Evolutionary conservation across 2,329 filamentous ascomycete species (phyloP), one percentile per base, ranked within the genome.

Genomic region (Corynespora cassiicola): DNA sequence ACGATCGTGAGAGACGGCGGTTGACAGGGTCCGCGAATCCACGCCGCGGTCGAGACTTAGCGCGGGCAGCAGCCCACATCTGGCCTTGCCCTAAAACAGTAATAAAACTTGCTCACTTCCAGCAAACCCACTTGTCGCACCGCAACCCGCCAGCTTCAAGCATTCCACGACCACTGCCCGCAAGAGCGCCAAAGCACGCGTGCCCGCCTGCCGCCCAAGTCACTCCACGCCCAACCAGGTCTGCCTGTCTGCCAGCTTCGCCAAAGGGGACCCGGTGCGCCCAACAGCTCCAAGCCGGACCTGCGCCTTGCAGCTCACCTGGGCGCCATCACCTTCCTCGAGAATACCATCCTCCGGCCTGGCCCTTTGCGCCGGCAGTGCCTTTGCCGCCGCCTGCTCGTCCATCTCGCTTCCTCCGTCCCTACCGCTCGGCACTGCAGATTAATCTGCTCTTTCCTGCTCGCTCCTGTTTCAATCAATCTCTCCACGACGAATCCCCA

Each of bases 401-500:
- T n/a, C 27, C 14, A 26, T 29, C 39, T 33, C 33, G 32, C 35
- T 28, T 40, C 42, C 39, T 42, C 26, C 17, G 30, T 30, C 18
- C 18, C 32, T 36, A 40, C 21, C 24, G 23, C 29, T 31, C 19
- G 19, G 12, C 32, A 27, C 26, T 18, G 28, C 30, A 39, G 48
- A 24, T 50, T 51, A 55, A 57, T 48, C 45, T 57, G 49, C 51
- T 55, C 53, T 39, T 52, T 54, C 36, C 35, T 48, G 45, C 50
- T 40, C 43, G 28, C 15, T 17, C 27, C 31, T 28, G 19, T 19
- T 23, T 33, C 42, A 41, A 38, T 27, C 34, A 28, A 31, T 12
- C 21, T 6, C 21, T 6, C 36, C 20, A 26, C 36, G 30, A 26
- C 26, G 39, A 47, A 48, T 11, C 36, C 19, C 9, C 33, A 21